These are phyloP conservation scores for Myriangium duriaei DNA, from an alignment of 2,329 filamentous ascomycete species.

Conservation along the genomic window DNA sequence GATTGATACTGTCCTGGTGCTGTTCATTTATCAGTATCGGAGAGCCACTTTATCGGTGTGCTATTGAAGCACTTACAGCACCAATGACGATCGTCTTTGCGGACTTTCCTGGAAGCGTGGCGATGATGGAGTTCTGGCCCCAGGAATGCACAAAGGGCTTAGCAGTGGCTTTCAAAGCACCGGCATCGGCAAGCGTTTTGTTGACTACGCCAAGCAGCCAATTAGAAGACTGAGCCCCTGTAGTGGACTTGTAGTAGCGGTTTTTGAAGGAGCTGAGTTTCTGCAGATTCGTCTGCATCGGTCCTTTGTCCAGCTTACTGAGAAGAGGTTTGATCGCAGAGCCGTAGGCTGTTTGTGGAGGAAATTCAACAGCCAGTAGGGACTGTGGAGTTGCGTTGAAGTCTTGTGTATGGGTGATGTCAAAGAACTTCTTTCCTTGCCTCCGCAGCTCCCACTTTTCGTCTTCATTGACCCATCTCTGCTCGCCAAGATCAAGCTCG, in stretches of 20 bases:
- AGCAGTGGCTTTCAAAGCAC: slow-evolving; percentile 57
- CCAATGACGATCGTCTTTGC: slow-evolving; percentile 76
- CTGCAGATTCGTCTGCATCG: slow-evolving; percentile 67
- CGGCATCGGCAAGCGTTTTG: slow-evolving; percentile 55
- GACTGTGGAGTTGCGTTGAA: slow-evolving; percentile 37
- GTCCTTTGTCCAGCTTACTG: slow-evolving; percentile 55
- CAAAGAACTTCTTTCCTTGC: slow-evolving; percentile 83
- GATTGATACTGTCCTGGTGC: slow-evolving; percentile 93
- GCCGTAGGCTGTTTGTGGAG: slow-evolving; percentile 51
- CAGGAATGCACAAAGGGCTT: slow-evolving; percentile 68
- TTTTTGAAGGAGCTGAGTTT: slow-evolving; percentile 69
- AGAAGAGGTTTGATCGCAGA: slow-evolving; percentile 55
- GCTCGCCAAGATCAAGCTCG: slow-evolving; percentile 69
- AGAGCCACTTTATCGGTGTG: no score
- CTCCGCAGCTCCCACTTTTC: slow-evolving; percentile 90
- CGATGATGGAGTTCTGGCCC: slow-evolving; percentile 84
- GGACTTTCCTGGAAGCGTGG: slow-evolving; percentile 73
- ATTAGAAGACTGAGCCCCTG: slow-evolving; percentile 69
- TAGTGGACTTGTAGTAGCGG: slow-evolving; percentile 67
- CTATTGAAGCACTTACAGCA: no score
- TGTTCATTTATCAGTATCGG: no score
- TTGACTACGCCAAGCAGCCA: slow-evolving; percentile 73
- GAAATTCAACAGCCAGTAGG: slow-evolving; percentile 44
- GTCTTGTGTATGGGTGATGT: slow-evolving; percentile 66
- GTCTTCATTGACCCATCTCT: slow-evolving; percentile 78